Evolutionary conservation across 768 basidiomycete genomes (phyloP), one percentile per base, ranked within the genome.

Genomic region (Porphyrellus cyaneotinctus): DNA sequence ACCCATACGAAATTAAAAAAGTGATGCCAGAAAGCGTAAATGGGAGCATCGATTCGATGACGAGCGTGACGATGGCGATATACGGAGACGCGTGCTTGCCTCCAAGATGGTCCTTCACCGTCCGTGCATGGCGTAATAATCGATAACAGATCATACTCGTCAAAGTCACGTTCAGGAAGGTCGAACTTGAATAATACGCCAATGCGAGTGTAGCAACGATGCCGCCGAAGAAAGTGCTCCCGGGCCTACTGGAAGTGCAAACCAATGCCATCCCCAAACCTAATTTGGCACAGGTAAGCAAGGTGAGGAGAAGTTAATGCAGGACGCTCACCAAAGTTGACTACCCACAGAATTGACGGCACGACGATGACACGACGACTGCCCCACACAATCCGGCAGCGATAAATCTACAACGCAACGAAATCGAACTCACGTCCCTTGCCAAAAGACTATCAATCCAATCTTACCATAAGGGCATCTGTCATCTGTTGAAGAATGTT

Each of bases 331-430:
- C 64, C 51, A 4, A 62, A 26, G 3, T 63, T 58, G 12, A 6
- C n/a, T 4, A 43, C 1, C 63, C 60, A 64, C 11, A 64, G 35
- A 31, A 62, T 52, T 30, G 37, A 56, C 1, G 60, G 58, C 17
- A 49, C 8, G 11, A 58, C 14, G 30, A 64, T 18, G 31, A 55
- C 43, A 14, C 47, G 38, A 54, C 47, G 51, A 44, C 52, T 52
- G 9, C 57, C 15, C 72, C 72, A 75, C 14, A 74, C 57, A 23
- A 72, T 58, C 35, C 58, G 66, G 45, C 69, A 71, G 24, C 72
- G 73, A 56, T 71, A 69, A 22, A 75, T 60, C 74, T 75, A 38
- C n/a, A 70, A n/a, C 6, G 41, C 31, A 22, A 4, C 0, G 6
- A 17, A 17, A 20, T 17, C 1, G 14, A 23, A 18, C 22, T 14